phyloP scores from a whole-genome alignment of 2,329 filamentous ascomycete species.

The Aspergillus costaricaensis region DNA sequence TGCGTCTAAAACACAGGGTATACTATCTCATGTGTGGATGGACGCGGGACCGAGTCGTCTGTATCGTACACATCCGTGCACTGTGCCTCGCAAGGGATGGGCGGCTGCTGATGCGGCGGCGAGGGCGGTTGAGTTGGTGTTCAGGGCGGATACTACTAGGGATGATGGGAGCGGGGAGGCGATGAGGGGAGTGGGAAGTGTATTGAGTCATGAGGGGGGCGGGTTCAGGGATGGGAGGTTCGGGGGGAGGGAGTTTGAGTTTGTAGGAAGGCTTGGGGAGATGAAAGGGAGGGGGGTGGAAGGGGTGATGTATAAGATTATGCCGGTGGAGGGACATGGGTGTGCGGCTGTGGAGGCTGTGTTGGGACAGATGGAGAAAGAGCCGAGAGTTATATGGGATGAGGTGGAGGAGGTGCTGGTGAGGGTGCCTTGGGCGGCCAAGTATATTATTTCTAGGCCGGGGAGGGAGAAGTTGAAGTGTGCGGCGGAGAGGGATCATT shows the following conservation, averaged over 20 bases:
- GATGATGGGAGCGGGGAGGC: background rate
- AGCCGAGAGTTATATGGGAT: background rate
- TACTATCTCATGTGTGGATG: background rate
- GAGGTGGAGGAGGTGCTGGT: conserved; percentile 31
- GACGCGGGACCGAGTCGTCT: background rate
- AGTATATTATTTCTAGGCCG: conserved; percentile 37
- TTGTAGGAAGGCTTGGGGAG: background rate
- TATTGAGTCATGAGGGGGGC: background rate
- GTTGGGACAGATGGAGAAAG: background rate
- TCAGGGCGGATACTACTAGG: background rate
- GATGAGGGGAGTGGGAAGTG: background rate
- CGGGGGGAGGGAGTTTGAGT: background rate
- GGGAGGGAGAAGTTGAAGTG: conserved; percentile 25
- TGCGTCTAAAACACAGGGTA: background rate
- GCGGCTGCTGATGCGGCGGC: background rate
- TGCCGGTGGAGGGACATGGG: background rate
- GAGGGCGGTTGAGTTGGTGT: background rate
- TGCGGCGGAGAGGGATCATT: conserved; percentile 41
- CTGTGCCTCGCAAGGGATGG: background rate
- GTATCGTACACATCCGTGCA: background rate
- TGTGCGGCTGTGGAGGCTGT: background rate
- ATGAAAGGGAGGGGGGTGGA: background rate
- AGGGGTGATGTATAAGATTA: background rate
- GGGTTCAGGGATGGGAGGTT: background rate
- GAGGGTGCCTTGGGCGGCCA: conserved; percentile 33